phyloP scores from a whole-genome alignment of 306 rosid genomes.

The Hippophae gyantsensis region DNA sequence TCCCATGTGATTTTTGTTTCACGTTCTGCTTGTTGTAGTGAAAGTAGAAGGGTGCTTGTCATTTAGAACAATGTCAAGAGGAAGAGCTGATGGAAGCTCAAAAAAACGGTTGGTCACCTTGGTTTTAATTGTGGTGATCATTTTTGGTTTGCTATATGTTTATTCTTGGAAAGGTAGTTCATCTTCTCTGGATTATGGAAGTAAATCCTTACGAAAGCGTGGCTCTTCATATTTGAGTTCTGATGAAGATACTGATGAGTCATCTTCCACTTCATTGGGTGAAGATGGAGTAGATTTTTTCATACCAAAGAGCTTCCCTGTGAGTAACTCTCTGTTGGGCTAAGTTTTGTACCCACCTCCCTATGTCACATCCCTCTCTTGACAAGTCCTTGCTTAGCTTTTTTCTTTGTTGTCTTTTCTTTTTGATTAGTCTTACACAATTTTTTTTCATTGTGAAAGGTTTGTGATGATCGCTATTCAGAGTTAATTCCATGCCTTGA shows the following conservation, averaged over 20 bases:
- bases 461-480: slow-evolving; percentile 89
- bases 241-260: slow-evolving; percentile 61
- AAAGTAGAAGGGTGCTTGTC: slow-evolving; percentile 11
- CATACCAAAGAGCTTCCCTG: slow-evolving; percentile 74
- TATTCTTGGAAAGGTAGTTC: slow-evolving; percentile 48
- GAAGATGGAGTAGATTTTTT: slow-evolving; percentile 50
- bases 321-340: slow-evolving; percentile 29
- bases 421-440: slow-evolving; percentile 2
- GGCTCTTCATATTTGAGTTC: slow-evolving; percentile 64
- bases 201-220: slow-evolving; percentile 56
- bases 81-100: slow-evolving; percentile 75
- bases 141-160: slow-evolving; percentile 65
- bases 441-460: slow-evolving; percentile 40
- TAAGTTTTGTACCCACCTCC: not conserved
- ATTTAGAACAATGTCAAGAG: slow-evolving; percentile 58
- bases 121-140: slow-evolving; percentile 38
- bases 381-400: not conserved
- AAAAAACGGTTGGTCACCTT: slow-evolving; percentile 63
- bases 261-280: slow-evolving; percentile 37
- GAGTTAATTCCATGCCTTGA: slow-evolving; percentile 96
- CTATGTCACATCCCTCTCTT: not conserved
- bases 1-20: not conserved
- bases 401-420: not conserved
- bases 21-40: slow-evolving; percentile 16
- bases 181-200: slow-evolving; percentile 68